Evolutionary conservation across 352 stramenopile genomes (phyloP).

Genomic region (Globisporangium polare): DNA sequence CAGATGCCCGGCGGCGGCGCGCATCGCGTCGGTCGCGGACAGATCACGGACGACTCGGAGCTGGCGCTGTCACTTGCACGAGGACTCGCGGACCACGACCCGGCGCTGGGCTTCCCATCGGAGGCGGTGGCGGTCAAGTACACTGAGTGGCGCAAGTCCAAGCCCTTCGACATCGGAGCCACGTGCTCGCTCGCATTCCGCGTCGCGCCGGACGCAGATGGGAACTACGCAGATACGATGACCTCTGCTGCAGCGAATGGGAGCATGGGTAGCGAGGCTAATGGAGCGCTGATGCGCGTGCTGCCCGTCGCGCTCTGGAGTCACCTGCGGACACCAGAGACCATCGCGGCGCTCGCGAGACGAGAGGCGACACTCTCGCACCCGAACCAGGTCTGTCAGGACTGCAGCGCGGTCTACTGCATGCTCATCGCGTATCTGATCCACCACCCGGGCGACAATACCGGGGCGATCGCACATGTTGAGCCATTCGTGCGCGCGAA

Average conservation of each 20-base stretch:
- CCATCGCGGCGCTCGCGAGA: conserved; percentile 27
- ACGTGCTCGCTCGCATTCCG: conserved; percentile 43
- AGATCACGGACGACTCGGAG: conserved; percentile 69
- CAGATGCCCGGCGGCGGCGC: conserved; percentile 48
- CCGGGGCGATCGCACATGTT: conserved; percentile 29
- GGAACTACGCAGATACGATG: conserved; percentile 15
- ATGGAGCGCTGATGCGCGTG: conserved; percentile 55
- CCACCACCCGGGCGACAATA: conserved; percentile 26
- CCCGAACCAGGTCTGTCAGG: conserved; percentile 46
- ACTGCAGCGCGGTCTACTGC: conserved; percentile 60
- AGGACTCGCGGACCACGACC: conserved; percentile 22
- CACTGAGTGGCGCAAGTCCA: conserved; percentile 26
- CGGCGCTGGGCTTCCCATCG: conserved; percentile 27
- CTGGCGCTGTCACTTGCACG: conserved; percentile 40
- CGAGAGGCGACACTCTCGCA: conserved; percentile 46
- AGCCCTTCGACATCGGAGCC: conserved; percentile 50
- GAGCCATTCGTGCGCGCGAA: conserved; percentile 31
- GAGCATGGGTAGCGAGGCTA: conserved; percentile 38
- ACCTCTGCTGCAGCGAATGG: conserved; percentile 1
- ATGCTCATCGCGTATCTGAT: conserved; percentile 45
- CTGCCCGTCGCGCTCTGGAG: conserved; percentile 42
- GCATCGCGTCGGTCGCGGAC: conserved; percentile 32
- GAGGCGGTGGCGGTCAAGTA: conserved; percentile 40
- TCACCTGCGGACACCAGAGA: conserved; percentile 18
- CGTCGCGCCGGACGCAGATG: conserved; percentile 13